These are phyloP conservation scores for Beauveria sp. DNA, from an alignment of 2,329 filamentous ascomycete species.

Conservation along the genomic window DNA sequence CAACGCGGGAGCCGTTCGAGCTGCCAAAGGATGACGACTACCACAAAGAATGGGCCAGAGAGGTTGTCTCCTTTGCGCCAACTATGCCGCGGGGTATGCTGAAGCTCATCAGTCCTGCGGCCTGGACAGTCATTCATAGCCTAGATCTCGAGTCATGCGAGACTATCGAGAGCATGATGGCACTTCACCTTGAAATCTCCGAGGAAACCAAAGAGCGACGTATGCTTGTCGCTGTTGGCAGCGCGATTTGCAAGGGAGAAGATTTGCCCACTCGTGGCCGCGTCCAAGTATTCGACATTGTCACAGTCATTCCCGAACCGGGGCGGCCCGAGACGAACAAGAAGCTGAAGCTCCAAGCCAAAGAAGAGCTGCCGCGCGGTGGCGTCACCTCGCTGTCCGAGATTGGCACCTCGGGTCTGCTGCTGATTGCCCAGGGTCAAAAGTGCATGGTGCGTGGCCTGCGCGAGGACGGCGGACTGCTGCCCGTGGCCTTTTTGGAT, in stretches of 20 bases:
- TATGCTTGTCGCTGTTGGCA: constrained; percentile 77
- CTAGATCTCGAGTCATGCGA: constrained; percentile 68
- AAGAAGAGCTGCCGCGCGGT: constrained; percentile 85
- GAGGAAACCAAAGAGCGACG: constrained; percentile 83
- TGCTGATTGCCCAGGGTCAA: constrained; percentile 87
- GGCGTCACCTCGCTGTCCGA: constrained; percentile 81
- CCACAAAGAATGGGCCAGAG: constrained; percentile 71
- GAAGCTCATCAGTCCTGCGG: constrained; percentile 70
- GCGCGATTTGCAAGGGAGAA: constrained; percentile 79
- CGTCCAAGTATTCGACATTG: constrained; percentile 86
- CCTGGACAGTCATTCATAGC: constrained; percentile 71
- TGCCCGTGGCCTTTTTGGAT: constrained; percentile 95
- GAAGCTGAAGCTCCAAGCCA: constrained; percentile 76
- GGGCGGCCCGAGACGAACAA: constrained; percentile 77
- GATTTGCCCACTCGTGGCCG: constrained; percentile 79
- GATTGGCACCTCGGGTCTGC: constrained; percentile 78
- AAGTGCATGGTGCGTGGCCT: constrained; percentile 96
- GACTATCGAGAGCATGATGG: constrained; percentile 72
- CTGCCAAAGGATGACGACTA: constrained; percentile 81
- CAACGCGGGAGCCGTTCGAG: constrained; percentile 62
- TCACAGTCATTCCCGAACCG: constrained; percentile 84
- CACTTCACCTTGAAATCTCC: constrained; percentile 79
- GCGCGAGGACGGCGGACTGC: constrained; percentile 86
- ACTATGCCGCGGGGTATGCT: constrained; percentile 63
- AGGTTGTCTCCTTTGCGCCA: constrained; percentile 58